Base-by-base conservation (phyloP, 23 red algal species). In the Pyropia yezoensis region DNA sequence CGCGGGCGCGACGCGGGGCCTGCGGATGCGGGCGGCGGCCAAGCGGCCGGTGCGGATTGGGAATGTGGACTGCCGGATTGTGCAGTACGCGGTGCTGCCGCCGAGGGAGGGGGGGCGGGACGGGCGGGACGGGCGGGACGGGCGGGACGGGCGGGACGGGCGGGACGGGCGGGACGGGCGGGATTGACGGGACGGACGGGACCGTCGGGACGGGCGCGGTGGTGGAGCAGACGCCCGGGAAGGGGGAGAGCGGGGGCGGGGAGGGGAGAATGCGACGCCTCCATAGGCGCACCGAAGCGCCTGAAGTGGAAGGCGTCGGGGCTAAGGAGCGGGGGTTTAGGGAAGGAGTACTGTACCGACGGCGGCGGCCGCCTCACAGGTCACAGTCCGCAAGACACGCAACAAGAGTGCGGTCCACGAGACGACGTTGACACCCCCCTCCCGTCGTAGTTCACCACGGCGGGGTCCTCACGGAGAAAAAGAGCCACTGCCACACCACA, bases 1-100 rank as follows among this genome's bases (percentile, higher is more conserved):
- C 18, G 18, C 21, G 28, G 20, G 5, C 14, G 30, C 28, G 27
- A 70, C 76, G 49, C 7, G 65, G 3, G 39, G 25, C 30, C 14
- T 80, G 39, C 30, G 69, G 3, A 74, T 84, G 69, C 24, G 49
- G 23, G 70, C 70, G 32, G 45, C 19, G 12, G 23, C 12, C 39
- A 28, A 33, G n/a, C 19, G 18, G 22, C 69, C 79, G 18, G 51
- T 84, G 18, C 51, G 79, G 0, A 65, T 75, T 19, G 79, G 79
- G 14, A 75, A 84, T 67, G 79, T 84, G 17, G 55, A 76, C 33
- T 59, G 68, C 18, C 24, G 69, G 14, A 61, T 62, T 14, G 21
- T 84, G n/a, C 62, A 75, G 16, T 84, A 84, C 52, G 69, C 76
- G 16, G 54, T 84, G 15, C 59, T 77, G 73, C 70, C 59, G 27